Conservation (phyloP, 139 green algal genomes). For the Zygnema circumcarinatum region DNA sequence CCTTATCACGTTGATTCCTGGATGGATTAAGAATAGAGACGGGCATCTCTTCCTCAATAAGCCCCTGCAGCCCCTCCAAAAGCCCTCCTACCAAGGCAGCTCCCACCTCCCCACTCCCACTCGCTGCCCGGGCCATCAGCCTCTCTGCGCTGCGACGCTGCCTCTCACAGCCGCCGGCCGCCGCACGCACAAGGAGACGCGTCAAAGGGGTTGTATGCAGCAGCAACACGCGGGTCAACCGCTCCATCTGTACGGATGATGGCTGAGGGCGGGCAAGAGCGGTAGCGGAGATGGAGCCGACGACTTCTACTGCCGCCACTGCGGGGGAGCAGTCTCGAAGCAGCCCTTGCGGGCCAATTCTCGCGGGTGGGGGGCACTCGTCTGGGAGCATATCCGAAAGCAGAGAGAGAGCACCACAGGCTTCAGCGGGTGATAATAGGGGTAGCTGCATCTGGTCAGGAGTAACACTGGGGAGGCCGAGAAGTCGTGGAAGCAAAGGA, state of each 20-base stretch:
- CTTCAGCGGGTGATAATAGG: background rate
- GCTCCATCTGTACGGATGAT: background rate
- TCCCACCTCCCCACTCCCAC: slow-evolving; percentile 5
- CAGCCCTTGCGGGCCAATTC: background rate
- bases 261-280: background rate
- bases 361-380: background rate
- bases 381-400: slow-evolving; percentile 15
- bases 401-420: background rate
- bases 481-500: slow-evolving; percentile 10
- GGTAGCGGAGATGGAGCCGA: background rate
- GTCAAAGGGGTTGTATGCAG: background rate
- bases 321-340: background rate
- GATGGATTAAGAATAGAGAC: too few species aligned
- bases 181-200: background rate
- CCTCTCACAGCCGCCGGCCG: background rate
- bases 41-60: background rate
- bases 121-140: slow-evolving; percentile 4
- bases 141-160: background rate
- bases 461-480: background rate
- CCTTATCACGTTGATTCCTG: background rate
- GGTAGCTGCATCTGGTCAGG: background rate
- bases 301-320: background rate
- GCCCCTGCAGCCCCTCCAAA: background rate
- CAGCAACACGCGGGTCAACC: background rate
- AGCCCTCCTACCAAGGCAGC: background rate